These are phyloP conservation scores for Dioszegia crocea DNA, from an alignment of 768 basidiomycete genomes.

Conservation along the genomic window DNA sequence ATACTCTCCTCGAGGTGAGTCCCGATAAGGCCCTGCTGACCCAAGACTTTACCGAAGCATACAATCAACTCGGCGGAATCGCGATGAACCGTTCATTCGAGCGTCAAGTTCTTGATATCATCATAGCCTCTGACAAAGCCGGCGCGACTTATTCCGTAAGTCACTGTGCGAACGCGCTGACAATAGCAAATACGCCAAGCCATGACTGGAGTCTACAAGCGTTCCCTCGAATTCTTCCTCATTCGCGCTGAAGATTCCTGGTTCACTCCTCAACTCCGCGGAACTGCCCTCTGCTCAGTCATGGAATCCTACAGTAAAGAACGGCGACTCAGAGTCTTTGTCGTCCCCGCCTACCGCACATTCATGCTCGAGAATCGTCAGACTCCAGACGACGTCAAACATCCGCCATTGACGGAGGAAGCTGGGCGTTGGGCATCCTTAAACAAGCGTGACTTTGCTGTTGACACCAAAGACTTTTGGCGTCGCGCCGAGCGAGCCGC, in stretches of 20 bases:
- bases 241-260: constrained; percentile 35
- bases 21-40: not conserved
- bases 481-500: not conserved
- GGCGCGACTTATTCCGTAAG: constrained; percentile 2
- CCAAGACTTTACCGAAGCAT: constrained; percentile 9
- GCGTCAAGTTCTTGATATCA: constrained; percentile 14
- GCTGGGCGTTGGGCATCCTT: constrained; percentile 32
- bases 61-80: constrained; percentile 11
- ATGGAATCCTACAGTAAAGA: constrained; percentile 82
- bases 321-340: constrained; percentile 79
- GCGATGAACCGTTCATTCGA: constrained; percentile 19
- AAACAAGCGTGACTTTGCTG: constrained; percentile 12
- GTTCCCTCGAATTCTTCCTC: constrained; percentile 31
- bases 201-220: constrained; percentile 17
- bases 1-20: not conserved
- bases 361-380: constrained; percentile 65
- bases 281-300: constrained; percentile 65
- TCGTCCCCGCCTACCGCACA: constrained; percentile 62
- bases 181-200: constrained; percentile 22
- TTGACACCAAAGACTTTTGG: constrained; percentile 7
- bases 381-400: constrained; percentile 12
- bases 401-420: constrained; percentile 12
- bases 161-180: not conserved
- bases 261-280: constrained; percentile 67
- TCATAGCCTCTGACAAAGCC: constrained; percentile 13